Percentiles rank a stretch among this genome's conserved stretches.
Conservation (phyloP, 805 yeast genomes). For the Teunomyces gatunensis region DNA sequence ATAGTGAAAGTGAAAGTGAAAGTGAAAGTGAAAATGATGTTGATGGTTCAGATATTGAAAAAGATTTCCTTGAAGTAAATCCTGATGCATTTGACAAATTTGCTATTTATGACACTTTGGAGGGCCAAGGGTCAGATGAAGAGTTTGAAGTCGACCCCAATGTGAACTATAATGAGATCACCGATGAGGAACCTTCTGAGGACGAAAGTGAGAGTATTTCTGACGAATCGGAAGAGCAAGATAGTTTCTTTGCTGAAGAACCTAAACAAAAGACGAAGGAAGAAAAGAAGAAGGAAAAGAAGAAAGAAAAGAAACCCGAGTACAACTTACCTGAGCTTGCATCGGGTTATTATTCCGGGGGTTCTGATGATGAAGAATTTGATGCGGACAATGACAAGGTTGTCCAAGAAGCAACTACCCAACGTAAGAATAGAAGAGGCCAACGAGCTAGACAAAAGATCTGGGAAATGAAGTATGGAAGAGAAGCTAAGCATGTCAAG, state of each 20-base stretch:
- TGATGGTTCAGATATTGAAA: conserved; percentile 15
- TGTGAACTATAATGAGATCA: conserved; percentile 55
- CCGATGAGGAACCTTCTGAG: conserved; percentile 62
- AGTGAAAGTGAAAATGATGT: conserved; percentile 12
- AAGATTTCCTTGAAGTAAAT: conserved; percentile 17
- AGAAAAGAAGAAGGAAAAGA: conserved; percentile 15
- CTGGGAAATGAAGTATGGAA: conserved; percentile 91
- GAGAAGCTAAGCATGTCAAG: conserved; percentile 76
- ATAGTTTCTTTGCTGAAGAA: conserved; percentile 37
- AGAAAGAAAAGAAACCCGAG: conserved; percentile 25
- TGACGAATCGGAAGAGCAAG: conserved; percentile 14
- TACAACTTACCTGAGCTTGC: conserved; percentile 64
- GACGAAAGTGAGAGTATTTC: conserved; percentile 20
- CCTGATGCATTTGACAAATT: conserved; percentile 29
- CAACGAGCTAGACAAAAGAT: conserved; percentile 96
- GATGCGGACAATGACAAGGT: conserved; percentile 44
- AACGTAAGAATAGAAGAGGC: conserved; percentile 88
- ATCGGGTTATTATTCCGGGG: conserved; percentile 83
- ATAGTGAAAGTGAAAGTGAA: conserved; percentile 11
- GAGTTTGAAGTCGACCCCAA: conserved; percentile 30
- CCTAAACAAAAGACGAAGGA: conserved; percentile 14
- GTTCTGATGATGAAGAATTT: conserved; percentile 61
- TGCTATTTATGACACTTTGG: conserved; percentile 36
- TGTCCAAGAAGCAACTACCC: conserved; percentile 51
- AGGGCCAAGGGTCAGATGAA: conserved; percentile 43